Base-by-base conservation (phyloP, 2,329 filamentous ascomycete genomes). In the Ophiostoma triangulosporum region DNA sequence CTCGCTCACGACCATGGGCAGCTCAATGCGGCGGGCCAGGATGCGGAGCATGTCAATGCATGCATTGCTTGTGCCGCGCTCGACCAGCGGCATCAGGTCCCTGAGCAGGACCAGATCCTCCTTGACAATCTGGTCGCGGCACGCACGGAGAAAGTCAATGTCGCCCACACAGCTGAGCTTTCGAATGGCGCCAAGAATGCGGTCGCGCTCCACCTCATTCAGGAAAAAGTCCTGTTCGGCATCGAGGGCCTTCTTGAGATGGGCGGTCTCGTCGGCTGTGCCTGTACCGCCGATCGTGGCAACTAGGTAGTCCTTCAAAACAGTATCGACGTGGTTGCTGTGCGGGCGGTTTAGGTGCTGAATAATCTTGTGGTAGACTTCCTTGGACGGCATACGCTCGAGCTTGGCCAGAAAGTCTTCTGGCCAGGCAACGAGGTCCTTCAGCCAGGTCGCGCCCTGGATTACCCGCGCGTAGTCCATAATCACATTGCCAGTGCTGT, bases 51-150 rank as follows among this genome's bases (percentile, higher is more conserved):
- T 51, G 12, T 58, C 57, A 31, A 58, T 51, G 26, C 58, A 59
- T 14, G 57, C 52, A 14, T 48, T 40, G 24, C 57, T 22, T 6
- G 51, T 52, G 45, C 58, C 57, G 0, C 57, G 52, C 17, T 58
- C 56, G 5, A 62, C 38, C 6, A 58, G 52, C 1, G 51, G 50
- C 0, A 57, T 17, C 17, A 62, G 38, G 26, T 62, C 58, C 5
- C 51, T 43, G 5, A 62, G 45, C 5, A 62, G 31, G 5, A 57
- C 43, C 4, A 58, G 29, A 20, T 62, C 60, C 35, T 62, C 61
- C 2, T 53, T 49, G 6, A 60, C 40, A 14, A 60, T 54, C 32
- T 54, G 59, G 20, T 55, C 29, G 26, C 55, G 54, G 22, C 60
- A 62, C 0, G 26, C 52, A 1, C 49, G 55, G 36, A 59, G 24